A percentile compares a stretch with the other conserved stretches of the same genome.
These are phyloP conservation scores for Larix sibirica DNA, from an alignment of 83 land plant genomes.

Conservation along the genomic window DNA sequence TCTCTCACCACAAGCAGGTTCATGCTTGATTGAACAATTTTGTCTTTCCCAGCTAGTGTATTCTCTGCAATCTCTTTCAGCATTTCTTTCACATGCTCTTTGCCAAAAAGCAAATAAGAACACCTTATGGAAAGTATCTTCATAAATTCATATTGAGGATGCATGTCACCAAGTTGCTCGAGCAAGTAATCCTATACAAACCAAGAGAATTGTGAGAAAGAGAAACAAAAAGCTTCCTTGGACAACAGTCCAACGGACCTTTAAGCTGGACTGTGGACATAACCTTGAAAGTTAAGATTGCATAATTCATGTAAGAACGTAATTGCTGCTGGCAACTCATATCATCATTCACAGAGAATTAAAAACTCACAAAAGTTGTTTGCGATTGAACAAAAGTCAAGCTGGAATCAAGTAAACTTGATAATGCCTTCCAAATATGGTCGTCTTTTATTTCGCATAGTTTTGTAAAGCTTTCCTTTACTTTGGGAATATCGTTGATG, in stretches of 20 bases:
- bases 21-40: conserved; percentile 45
- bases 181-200: conserved; percentile 63
- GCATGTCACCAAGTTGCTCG: conserved; percentile 58
- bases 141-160: conserved; percentile 57
- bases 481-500: conserved; percentile 16
- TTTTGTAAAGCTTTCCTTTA: conserved; percentile 13
- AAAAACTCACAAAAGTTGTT: conserved; percentile 39
- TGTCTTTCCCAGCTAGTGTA: conserved; percentile 33
- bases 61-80: conserved; percentile 30
- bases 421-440: conserved; percentile 4
- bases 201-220: neutral
- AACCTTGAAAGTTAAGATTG: neutral
- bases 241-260: neutral
- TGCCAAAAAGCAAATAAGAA: conserved; percentile 65
- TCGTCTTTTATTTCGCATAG: neutral
- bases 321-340: neutral
- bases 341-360: neutral
- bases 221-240: neutral
- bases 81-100: conserved; percentile 63
- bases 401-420: conserved; percentile 17
- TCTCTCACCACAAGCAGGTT: conserved; percentile 51
- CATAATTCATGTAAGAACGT: neutral
- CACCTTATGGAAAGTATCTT: conserved; percentile 51
- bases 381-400: neutral
- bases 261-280: neutral